Conservation (phyloP, 352 stramenopile species). For the Pythium myriotylum region DNA sequence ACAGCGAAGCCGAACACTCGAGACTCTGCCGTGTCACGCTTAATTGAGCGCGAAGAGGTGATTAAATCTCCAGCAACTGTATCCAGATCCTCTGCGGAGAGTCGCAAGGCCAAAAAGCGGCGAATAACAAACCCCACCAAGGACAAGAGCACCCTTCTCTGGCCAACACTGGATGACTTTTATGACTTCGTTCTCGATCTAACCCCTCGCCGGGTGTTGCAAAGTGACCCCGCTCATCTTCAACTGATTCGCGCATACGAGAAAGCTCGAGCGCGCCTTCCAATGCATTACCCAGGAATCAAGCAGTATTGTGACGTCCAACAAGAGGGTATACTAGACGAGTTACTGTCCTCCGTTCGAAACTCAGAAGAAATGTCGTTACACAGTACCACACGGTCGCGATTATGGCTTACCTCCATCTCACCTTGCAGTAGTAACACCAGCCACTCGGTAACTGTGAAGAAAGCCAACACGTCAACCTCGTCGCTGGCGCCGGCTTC, state of each 20-base stretch:
- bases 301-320: conserved; percentile 62
- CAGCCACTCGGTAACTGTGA: conserved; percentile 20
- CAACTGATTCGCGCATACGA: conserved; percentile 31
- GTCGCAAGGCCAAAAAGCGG: conserved; percentile 13
- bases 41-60: background rate
- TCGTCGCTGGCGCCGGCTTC: conserved; percentile 1
- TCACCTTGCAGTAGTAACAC: conserved; percentile 43
- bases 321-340: conserved; percentile 69
- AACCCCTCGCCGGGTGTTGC: conserved; percentile 45
- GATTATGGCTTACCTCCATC: conserved; percentile 55
- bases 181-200: conserved; percentile 77
- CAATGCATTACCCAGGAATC: conserved; percentile 46
- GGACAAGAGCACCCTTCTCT: conserved; percentile 63
- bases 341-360: conserved; percentile 59
- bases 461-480: conserved; percentile 5
- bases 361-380: conserved; percentile 46
- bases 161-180: conserved; percentile 75
- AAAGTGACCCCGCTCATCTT: conserved; percentile 32
- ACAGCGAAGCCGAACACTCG: conserved; percentile 1
- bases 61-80: background rate
- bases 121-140: conserved; percentile 10
- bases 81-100: background rate
- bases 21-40: background rate
- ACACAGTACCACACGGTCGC: conserved; percentile 29
- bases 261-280: conserved; percentile 32